Percentiles rank a stretch among this genome's conserved stretches.
Evolutionary conservation across 805 yeast genomes (phyloP).

Genomic region (Diddensiella santjacobensis): DNA sequence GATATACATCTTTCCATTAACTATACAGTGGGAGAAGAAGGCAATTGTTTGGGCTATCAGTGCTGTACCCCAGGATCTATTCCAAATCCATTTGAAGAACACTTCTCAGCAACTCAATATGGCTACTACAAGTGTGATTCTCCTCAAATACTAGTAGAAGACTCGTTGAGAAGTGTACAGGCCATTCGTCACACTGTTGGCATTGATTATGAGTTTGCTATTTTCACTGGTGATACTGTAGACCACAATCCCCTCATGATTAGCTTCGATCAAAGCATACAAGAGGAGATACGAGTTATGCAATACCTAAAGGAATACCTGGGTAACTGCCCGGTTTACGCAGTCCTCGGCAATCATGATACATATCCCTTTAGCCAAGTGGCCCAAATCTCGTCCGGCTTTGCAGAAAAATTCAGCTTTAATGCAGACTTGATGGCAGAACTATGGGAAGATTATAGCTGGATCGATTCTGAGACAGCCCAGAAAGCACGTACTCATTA

Average conservation of each 20-base stretch:
- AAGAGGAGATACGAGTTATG: constrained; percentile 51
- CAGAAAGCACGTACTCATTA: constrained; percentile 46
- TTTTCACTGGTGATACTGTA: constrained; percentile 72
- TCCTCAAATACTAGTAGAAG: constrained; percentile 59
- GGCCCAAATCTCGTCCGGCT: constrained; percentile 51
- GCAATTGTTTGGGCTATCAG: constrained; percentile 45
- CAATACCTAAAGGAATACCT: constrained; percentile 51
- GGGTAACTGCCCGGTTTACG: constrained; percentile 51
- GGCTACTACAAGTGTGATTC: constrained; percentile 66
- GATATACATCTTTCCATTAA: constrained; percentile 61
- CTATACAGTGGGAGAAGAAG: constrained; percentile 44
- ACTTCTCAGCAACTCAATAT: constrained; percentile 54
- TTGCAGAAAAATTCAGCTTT: constrained; percentile 42
- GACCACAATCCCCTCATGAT: constrained; percentile 56
- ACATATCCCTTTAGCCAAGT: constrained; percentile 69
- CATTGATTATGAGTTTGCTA: constrained; percentile 48
- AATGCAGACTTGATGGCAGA: constrained; percentile 48
- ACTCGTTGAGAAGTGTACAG: constrained; percentile 46
- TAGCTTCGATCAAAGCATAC: constrained; percentile 45
- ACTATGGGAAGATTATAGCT: constrained; percentile 45
- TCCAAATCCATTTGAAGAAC: constrained; percentile 33
- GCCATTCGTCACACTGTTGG: constrained; percentile 26
- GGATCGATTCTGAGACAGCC: constrained; percentile 40
- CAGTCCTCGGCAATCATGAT: constrained; percentile 70
- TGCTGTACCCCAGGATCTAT: constrained; percentile 57